phyloP scores from a whole-genome alignment of 1,284 basidiomycete species.

The Volvariella volvacea region DNA sequence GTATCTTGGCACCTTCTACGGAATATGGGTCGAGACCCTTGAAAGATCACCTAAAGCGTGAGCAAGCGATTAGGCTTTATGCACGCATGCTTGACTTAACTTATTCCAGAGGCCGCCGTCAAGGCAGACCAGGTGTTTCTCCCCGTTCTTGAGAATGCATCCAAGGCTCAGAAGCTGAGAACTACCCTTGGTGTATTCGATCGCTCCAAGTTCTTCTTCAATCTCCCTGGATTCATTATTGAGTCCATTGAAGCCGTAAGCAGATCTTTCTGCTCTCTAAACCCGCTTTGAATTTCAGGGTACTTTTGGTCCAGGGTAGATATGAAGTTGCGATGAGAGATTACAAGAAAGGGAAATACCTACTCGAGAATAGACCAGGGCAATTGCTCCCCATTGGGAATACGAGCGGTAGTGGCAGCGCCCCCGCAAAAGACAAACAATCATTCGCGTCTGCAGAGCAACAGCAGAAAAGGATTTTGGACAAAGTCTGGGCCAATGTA shows the following conservation, averaged over 20 bases:
- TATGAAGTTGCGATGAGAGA: conserved; percentile 93
- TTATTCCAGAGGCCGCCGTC: conserved; percentile 67
- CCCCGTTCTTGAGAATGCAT: conserved; percentile 92
- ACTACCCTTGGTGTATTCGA: conserved; percentile 95
- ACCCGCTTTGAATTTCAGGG: conserved; percentile 1
- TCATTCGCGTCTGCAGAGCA: conserved; percentile 49
- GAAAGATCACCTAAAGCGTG: conserved; percentile 80
- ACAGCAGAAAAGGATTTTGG: conserved; percentile 88
- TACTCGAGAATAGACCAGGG: conserved; percentile 82
- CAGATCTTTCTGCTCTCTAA: conserved; percentile 10
- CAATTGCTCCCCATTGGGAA: conserved; percentile 68
- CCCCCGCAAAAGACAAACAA: conserved; percentile 41
- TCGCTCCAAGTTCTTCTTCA: conserved; percentile 97
- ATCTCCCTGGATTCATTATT: conserved; percentile 87
- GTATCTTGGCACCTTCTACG: conserved; percentile 67
- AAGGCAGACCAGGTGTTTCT: conserved; percentile 96
- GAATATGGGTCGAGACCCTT: conserved; percentile 85
- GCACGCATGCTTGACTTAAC: conserved; percentile 6
- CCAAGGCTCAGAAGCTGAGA: conserved; percentile 90
- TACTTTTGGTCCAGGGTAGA: conserved; percentile 53
- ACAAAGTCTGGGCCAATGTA: conserved; percentile 95
- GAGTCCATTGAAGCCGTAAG: conserved; percentile 85
- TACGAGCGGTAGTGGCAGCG: conserved; percentile 10
- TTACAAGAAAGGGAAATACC: conserved; percentile 95
- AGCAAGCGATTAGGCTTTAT: conserved; percentile 15